These are phyloP conservation scores for Cercophora sp. DNA, from an alignment of 495 filamentous ascomycete species.

Conservation along the genomic window DNA sequence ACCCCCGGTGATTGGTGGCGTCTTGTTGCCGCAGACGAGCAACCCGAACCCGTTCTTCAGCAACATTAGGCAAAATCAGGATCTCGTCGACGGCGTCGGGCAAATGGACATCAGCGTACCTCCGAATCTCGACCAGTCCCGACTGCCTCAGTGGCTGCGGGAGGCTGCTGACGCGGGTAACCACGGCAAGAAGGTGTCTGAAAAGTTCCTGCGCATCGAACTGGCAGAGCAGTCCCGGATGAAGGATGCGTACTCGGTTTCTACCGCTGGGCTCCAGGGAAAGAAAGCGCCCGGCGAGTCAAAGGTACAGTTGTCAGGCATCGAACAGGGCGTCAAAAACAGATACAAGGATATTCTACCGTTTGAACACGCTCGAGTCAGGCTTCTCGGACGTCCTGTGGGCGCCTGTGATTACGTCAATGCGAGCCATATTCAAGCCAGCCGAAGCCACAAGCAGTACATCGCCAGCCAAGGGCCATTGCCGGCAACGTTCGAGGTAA, in stretches of 20 bases:
- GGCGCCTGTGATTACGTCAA: slow-evolving; percentile 94
- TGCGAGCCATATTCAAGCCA: slow-evolving; percentile 77
- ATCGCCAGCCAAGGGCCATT: slow-evolving; percentile 94
- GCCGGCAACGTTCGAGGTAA: slow-evolving; percentile 85
- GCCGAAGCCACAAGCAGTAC: slow-evolving; percentile 78
- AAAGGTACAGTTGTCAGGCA: slow-evolving; percentile 67
- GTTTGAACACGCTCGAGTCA: slow-evolving; percentile 90
- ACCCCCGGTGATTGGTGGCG: slow-evolving; percentile 81
- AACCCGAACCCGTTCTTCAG: slow-evolving; percentile 86
- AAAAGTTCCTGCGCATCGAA: slow-evolving; percentile 81
- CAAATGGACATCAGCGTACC: slow-evolving; percentile 78
- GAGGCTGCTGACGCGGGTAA: slow-evolving; percentile 61
- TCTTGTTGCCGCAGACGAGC: slow-evolving; percentile 67
- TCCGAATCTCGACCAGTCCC: slow-evolving; percentile 46
- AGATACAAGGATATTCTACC: slow-evolving; percentile 97
- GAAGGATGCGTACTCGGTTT: slow-evolving; percentile 76
- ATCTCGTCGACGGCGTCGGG: slow-evolving; percentile 88
- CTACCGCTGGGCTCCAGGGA: slow-evolving; percentile 33
- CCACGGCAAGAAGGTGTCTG: slow-evolving; percentile 73
- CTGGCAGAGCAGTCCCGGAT: slow-evolving; percentile 82
- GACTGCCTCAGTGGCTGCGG: slow-evolving; percentile 73
- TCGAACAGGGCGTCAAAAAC: slow-evolving; percentile 93
- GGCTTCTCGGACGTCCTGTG: slow-evolving; percentile 61
- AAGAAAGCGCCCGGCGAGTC: neutral
- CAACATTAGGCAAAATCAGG: slow-evolving; percentile 96